These are phyloP conservation scores for Sporothrix mexicana DNA, from an alignment of 2,329 filamentous ascomycete species.

Conservation along the genomic window DNA sequence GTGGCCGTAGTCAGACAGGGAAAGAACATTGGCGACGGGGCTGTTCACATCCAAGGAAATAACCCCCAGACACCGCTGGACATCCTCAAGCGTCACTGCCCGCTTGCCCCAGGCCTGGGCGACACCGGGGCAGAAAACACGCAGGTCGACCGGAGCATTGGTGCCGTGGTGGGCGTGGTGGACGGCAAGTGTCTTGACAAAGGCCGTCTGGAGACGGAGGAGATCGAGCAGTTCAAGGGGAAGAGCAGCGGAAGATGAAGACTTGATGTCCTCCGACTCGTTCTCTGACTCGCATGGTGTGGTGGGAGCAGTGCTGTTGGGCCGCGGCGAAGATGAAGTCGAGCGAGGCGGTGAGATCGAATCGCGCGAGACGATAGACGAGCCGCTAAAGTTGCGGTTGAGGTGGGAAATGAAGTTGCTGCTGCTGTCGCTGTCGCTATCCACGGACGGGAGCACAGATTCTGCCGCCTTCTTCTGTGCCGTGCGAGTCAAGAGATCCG, in stretches of 20 bases:
- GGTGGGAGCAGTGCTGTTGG: constrained; percentile 48
- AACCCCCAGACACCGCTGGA: constrained; percentile 71
- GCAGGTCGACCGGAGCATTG: constrained; percentile 67
- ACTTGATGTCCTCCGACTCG: constrained; percentile 38
- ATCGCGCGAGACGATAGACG: constrained; percentile 30
- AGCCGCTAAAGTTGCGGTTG: constrained; percentile 44
- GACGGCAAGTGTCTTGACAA: constrained; percentile 70
- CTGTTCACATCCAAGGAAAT: constrained; percentile 21
- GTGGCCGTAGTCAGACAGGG: constrained; percentile 52
- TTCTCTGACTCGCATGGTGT: constrained; percentile 48
- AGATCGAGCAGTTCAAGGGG: constrained; percentile 64
- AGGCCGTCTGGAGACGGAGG: constrained; percentile 67
- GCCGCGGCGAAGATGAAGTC: constrained; percentile 33
- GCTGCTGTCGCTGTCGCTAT: constrained; percentile 30
- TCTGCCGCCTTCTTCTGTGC: constrained; percentile 17
- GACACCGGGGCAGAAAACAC: constrained; percentile 64
- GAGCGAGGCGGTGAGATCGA: constrained; percentile 43
- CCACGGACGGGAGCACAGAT: not conserved
- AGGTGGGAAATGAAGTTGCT: constrained; percentile 49
- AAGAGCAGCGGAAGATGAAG: constrained; percentile 43
- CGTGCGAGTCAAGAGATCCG: constrained; percentile 33
- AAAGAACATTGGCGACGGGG: constrained; percentile 42
- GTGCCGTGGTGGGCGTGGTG: constrained; percentile 73
- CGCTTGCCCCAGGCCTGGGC: constrained; percentile 76
- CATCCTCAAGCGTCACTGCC: constrained; percentile 67